A percentile compares a stretch with the other conserved stretches of the same genome.
These are phyloP conservation scores for Backusella mclennaniae DNA, from an alignment of 192 early-diverging fungal genomes.

Conservation along the genomic window DNA sequence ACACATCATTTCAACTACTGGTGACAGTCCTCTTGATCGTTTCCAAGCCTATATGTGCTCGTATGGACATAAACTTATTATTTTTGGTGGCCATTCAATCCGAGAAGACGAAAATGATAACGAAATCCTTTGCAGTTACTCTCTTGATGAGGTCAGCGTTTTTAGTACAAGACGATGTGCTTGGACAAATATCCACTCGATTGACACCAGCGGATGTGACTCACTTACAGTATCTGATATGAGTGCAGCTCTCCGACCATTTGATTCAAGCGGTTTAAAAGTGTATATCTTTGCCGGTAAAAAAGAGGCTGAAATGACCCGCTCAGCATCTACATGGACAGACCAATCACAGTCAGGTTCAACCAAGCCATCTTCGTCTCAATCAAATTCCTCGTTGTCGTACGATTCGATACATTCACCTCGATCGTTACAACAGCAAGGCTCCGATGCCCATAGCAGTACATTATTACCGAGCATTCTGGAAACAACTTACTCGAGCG, in stretches of 20 bases:
- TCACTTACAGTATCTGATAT: conserved; percentile 23
- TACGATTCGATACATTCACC: not conserved
- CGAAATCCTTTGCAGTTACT: conserved; percentile 20
- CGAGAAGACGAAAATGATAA: conserved; percentile 29
- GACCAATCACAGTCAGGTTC: not conserved
- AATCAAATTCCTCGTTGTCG: not conserved
- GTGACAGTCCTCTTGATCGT: conserved; percentile 21
- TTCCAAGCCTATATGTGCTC: conserved; percentile 28
- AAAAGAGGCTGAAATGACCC: conserved; percentile 12
- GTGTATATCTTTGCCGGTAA: conserved; percentile 6
- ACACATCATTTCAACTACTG: conserved; percentile 23
- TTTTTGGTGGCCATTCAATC: conserved; percentile 34
- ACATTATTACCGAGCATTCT: not conserved
- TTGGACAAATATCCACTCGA: conserved; percentile 14
- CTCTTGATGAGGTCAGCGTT: conserved; percentile 19
- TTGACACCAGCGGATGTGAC: not conserved
- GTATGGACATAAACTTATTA: conserved; percentile 26
- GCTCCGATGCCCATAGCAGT: not conserved
- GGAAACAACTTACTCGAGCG: not conserved
- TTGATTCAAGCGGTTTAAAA: not conserved
- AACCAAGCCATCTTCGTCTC: not conserved
- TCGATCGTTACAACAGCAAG: not conserved
- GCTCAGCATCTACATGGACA: not conserved
- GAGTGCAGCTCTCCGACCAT: not conserved
- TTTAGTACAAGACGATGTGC: conserved; percentile 15